Evolutionary conservation across 2,329 filamentous ascomycete species (phyloP).

Genomic region (Cercospora nicotianae): DNA sequence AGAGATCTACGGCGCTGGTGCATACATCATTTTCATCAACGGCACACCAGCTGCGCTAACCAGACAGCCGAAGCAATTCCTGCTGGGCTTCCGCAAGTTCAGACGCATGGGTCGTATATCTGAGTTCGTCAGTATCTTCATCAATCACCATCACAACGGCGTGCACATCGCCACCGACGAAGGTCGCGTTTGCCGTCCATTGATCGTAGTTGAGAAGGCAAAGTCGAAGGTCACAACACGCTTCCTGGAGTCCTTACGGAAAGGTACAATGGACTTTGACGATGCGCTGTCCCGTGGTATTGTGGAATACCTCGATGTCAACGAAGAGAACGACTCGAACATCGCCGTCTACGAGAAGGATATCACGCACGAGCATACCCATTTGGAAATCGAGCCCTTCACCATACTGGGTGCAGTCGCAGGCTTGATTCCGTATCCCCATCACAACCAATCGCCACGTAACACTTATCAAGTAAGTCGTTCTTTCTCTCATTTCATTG

Average conservation of each 20-base stretch:
- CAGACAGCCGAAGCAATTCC: conserved; percentile 79
- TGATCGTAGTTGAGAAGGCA: conserved; percentile 90
- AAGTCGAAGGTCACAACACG: conserved; percentile 75
- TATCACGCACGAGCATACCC: conserved; percentile 80
- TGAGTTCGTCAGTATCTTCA: conserved; percentile 69
- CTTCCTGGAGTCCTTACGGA: conserved; percentile 78
- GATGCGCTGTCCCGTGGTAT: conserved; percentile 88
- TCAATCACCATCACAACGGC: conserved; percentile 28
- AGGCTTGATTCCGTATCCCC: conserved; percentile 93
- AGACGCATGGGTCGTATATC: conserved; percentile 88
- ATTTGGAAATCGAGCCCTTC: conserved; percentile 97
- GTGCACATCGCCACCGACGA: conserved; percentile 79
- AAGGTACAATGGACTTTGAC: conserved; percentile 84
- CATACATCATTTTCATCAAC: conserved; percentile 92
- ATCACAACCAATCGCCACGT: conserved; percentile 97
- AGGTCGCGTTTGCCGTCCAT: conserved; percentile 90
- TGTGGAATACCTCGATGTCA: conserved; percentile 95
- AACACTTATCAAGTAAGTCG: conserved; percentile 69
- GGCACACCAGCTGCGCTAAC: conserved; percentile 91
- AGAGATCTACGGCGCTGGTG: conserved; percentile 80
- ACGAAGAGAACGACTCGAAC: conserved; percentile 95
- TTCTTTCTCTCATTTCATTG: too few species aligned
- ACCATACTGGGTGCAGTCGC: conserved; percentile 94
- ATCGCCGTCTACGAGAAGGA: conserved; percentile 88
- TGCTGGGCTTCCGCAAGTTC: conserved; percentile 80